A percentile compares a stretch with the other conserved stretches of the same genome.
These are phyloP conservation scores for Wallacemonas sp. DNA, from an alignment of 208 protist species.

Conservation along the genomic window DNA sequence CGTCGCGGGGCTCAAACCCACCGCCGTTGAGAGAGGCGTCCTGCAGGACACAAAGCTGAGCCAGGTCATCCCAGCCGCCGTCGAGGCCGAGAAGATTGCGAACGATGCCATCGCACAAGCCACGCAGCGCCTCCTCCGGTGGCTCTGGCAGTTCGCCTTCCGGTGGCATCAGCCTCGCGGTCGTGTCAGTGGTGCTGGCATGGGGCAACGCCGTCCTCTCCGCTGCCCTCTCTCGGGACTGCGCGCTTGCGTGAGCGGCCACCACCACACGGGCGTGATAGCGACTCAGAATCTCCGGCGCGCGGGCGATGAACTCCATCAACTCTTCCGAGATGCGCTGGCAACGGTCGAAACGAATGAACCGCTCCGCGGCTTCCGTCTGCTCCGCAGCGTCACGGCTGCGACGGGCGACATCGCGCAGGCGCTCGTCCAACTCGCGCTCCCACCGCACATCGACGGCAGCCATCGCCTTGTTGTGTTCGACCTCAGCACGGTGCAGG, in stretches of 20 bases:
- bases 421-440: neutral
- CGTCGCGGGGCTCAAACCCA: no score
- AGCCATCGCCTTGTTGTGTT: conserved; percentile 7
- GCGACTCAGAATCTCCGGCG: conserved; percentile 14
- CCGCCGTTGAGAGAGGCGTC: no score
- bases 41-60: neutral
- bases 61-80: conserved; percentile 48
- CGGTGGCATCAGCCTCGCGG: neutral
- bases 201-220: neutral
- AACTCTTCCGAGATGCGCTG: conserved; percentile 9
- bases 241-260: no score
- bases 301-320: conserved; percentile 4
- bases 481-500: conserved; percentile 2
- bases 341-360: conserved; percentile 6
- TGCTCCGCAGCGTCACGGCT: neutral
- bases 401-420: neutral
- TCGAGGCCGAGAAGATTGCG: conserved; percentile 44
- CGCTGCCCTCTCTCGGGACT: neutral
- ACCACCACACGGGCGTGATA: no score
- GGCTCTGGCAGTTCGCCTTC: conserved; percentile 13
- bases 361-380: conserved; percentile 1
- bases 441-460: neutral
- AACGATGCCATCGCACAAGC: conserved; percentile 48
- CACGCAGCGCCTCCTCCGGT: neutral
- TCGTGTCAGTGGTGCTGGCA: neutral